Conservation (phyloP, 108 stramenopile species). For the Pseudonitzschia multiseries region DNA sequence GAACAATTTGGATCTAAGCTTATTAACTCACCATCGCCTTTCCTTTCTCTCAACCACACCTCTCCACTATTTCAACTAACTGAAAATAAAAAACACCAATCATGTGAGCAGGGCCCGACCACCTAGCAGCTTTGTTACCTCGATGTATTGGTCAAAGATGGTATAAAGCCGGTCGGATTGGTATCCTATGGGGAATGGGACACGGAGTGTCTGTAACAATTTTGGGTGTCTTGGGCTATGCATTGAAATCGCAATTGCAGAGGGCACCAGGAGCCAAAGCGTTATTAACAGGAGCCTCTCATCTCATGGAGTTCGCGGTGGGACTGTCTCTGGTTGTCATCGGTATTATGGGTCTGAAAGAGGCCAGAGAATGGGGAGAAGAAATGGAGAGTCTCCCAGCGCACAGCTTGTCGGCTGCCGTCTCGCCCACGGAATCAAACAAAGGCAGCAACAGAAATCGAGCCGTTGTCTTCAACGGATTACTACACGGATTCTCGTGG, state of each 20-base stretch:
- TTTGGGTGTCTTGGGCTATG: conserved; percentile 81
- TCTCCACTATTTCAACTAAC: not conserved
- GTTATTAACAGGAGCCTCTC: conserved; percentile 31
- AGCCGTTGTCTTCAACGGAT: conserved; percentile 93
- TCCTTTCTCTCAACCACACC: not conserved
- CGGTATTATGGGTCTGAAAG: conserved; percentile 90
- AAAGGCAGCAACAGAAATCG: conserved; percentile 50
- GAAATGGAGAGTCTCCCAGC: conserved; percentile 25
- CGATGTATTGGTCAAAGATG: conserved; percentile 88
- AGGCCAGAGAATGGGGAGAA: conserved; percentile 72
- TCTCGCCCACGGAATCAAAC: conserved; percentile 19
- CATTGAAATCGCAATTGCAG: conserved; percentile 65
- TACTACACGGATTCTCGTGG: conserved; percentile 95
- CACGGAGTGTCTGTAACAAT: conserved; percentile 91
- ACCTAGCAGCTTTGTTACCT: conserved; percentile 92
- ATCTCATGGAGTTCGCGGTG: conserved; percentile 85
- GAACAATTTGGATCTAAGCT: too few relatives aligned
- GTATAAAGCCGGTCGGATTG: conserved; percentile 85
- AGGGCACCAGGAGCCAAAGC: conserved; percentile 25
- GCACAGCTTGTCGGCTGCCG: conserved; percentile 47
- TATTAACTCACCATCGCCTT: too few relatives aligned
- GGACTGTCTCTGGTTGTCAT: conserved; percentile 89
- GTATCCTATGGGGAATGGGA: conserved; percentile 94
- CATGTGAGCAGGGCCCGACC: conserved; percentile 76
- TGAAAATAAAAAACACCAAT: not conserved